Evolutionary conservation across 1,284 basidiomycete species (phyloP), one percentile per base, ranked within the genome.

Genomic region (Ganoderma resinaceum): DNA sequence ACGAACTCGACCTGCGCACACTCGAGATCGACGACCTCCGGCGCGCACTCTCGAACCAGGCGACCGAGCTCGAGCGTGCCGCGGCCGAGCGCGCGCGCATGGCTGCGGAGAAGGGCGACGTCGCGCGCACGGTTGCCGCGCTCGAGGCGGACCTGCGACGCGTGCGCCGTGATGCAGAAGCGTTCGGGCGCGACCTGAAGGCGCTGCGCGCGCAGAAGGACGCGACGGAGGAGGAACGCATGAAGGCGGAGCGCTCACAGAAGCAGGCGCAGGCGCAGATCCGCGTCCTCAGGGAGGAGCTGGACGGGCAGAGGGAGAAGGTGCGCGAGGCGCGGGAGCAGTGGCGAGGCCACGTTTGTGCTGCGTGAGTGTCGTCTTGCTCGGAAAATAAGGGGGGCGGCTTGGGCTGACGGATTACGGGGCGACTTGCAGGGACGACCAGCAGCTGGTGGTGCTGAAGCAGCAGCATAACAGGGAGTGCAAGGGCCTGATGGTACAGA

Each of bases 401-500:
- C 6, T 42, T 23, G 12, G 14, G 65, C 26, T 65, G 35, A 61
- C 49, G n/a, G 37, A 37, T 12, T 26, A 49, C 33, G 64, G 46
- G 3, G 23, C 3, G 23, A 9, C n/a, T n/a, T 62, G 37, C 68
- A 91, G 89, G 23, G 86, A 91, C 67, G 84, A 85, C 6, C 73
- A 74, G 14, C 85, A 88, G 74, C 73, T 93, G 8, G 82, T 84
- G 3, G 80, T 80, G 4, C 75, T 96, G 71, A 91, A 87, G 73
- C 71, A 82, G 3, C 88, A 90, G 76, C 95, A 97, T 78, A 93
- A 91, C 68, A 88, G 89, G 70, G 95, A 97, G 79, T 93, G 92
- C 82, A 95, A 96, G 77, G 95, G 95, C 16, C 82, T 97, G 26
- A 87, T 97, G 67, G 87, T 95, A 3, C 93, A 98, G 78, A 96